Evolutionary conservation across 2,329 filamentous ascomycete species (phyloP).

Genomic region (Calonectria hongkongensis): DNA sequence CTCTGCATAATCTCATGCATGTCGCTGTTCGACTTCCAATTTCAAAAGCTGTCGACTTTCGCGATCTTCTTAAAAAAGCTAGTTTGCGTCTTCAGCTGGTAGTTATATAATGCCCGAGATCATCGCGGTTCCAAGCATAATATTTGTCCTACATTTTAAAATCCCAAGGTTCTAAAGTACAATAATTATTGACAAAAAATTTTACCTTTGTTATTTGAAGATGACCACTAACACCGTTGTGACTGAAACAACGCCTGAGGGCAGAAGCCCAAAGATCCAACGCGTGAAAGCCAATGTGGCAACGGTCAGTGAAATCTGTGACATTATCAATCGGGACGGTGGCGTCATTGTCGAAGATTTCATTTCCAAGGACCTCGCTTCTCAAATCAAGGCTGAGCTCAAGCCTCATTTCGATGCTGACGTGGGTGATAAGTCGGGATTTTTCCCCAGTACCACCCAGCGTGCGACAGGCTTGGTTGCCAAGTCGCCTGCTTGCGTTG

Average conservation of each 20-base stretch:
- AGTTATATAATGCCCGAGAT: not conserved
- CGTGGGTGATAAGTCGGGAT: constrained; percentile 60
- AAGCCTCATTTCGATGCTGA: constrained; percentile 62
- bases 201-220: not conserved
- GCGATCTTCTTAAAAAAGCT: not conserved
- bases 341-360: constrained; percentile 62
- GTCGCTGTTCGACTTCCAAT: constrained; percentile 16
- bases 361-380: constrained; percentile 56
- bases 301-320: not conserved
- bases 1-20: not conserved
- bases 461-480: constrained; percentile 62
- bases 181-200: not conserved
- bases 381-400: constrained; percentile 61
- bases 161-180: not conserved
- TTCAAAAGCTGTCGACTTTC: not conserved
- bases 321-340: constrained; percentile 53
- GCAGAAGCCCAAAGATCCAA: not conserved
- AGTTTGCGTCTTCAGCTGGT: too few relatives aligned
- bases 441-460: constrained; percentile 63
- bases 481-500: constrained; percentile 61
- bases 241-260: not conserved
- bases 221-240: not conserved
- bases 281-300: not conserved
- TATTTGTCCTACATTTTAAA: not conserved
- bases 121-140: not conserved